phyloP scores from a whole-genome alignment of 2,329 filamentous ascomycete genomes.

The Colletotrichum destructivum region DNA sequence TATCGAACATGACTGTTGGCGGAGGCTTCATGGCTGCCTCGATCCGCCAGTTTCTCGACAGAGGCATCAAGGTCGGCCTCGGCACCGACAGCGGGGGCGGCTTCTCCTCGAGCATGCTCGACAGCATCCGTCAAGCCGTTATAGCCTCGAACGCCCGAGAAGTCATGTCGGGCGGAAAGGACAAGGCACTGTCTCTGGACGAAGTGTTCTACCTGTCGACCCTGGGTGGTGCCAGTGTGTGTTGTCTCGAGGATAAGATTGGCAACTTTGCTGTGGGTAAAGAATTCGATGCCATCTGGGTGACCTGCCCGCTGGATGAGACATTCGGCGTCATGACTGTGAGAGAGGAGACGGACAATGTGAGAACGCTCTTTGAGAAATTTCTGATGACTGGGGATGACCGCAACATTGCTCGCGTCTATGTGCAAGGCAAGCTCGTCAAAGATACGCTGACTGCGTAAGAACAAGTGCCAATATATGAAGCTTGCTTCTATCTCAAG shows the following conservation, averaged over 20 bases:
- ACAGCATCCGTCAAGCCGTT: conserved; percentile 71
- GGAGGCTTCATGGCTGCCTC: conserved; percentile 75
- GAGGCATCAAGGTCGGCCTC: conserved; percentile 75
- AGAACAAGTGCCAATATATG: not conserved
- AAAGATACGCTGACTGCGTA: conserved; percentile 34
- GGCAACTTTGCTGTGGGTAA: conserved; percentile 73
- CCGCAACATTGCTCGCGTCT: conserved; percentile 71
- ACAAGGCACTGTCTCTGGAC: conserved; percentile 62
- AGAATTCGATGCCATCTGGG: conserved; percentile 72
- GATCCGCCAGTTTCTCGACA: conserved; percentile 69
- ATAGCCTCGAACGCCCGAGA: conserved; percentile 67
- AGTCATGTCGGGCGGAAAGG: conserved; percentile 55
- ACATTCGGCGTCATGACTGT: conserved; percentile 64
- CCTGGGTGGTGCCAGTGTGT: conserved; percentile 72
- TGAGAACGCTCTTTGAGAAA: conserved; percentile 69
- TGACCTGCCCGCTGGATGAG: conserved; percentile 55
- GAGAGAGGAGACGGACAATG: conserved; percentile 64
- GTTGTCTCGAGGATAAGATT: conserved; percentile 66
- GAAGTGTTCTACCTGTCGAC: conserved; percentile 75
- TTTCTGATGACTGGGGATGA: conserved; percentile 78
- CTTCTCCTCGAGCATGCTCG: conserved; percentile 72
- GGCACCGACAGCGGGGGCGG: conserved; percentile 77
- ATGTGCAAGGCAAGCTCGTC: conserved; percentile 59
- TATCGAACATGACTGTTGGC: conserved; percentile 74
- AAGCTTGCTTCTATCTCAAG: not conserved